Evolutionary conservation across 805 yeast genomes (phyloP), one percentile per base, ranked within the genome.

Genomic region (Candida gorgasii): DNA sequence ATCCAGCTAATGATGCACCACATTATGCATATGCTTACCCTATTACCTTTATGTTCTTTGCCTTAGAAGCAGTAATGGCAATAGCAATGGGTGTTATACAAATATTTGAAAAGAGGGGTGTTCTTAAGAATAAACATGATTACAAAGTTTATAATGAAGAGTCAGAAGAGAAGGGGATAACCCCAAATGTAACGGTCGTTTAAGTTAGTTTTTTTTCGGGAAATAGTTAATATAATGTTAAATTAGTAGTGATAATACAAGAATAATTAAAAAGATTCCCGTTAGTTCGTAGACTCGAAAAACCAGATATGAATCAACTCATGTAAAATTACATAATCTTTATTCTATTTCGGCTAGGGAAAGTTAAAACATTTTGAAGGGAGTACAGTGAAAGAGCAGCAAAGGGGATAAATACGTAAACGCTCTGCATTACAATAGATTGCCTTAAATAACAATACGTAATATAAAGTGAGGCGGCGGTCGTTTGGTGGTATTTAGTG

Each of bases 1-100:
- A 52, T 49, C 64, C 66, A 17, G 56, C 68, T 16, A 50, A 54
- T 26, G 50, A 58, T n/a, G 69, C 69, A 2, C 69, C 69, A 17
- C 49, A 47, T 34, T 65, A 61, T 46, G 53, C 51, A 15, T 51
- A 54, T 26, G 69, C 67, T 18, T 64, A 64, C 41, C 65, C 64
- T 5, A 54, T 49, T 20, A 48, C 57, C 15, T 59, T 54, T 49
- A 17, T 39, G 41, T 35, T 33, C 40, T 39, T 49, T 50, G 22
- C 51, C 48, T 7, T 46, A 15, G 50, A 58, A 45, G 49, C 58
- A 15, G 42, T 47, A 26, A 47, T 53, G 13, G 59, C 58, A 3
- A 41, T 57, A 36, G 23, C 23, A 3, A 39, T 38, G 26, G 47
- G 38, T 8, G 9, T n/a, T 5, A 30, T 44, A 12, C 38, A 39